Conservation (phyloP, 257 asterid species). For the Rubia yunnanensis region DNA sequence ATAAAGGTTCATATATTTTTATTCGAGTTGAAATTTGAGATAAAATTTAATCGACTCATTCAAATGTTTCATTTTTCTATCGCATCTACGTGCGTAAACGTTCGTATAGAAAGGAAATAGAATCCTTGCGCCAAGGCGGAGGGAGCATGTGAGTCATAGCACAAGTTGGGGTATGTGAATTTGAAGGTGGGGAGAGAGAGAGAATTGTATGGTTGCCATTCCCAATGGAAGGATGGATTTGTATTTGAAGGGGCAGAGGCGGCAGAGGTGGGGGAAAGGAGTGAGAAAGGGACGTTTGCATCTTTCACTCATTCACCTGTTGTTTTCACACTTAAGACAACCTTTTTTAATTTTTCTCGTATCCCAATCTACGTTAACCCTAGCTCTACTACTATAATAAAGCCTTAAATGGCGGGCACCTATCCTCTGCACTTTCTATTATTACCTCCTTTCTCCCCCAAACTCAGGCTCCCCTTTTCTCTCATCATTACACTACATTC, state of each 20-base stretch:
- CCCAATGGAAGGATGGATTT: constrained; percentile 40
- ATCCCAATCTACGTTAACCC: constrained; percentile 19
- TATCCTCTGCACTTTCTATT: constrained; percentile 45
- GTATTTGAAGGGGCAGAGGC: constrained; percentile 30
- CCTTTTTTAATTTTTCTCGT: constrained; percentile 22
- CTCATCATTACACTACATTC: neutral
- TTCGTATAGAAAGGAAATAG: no score
- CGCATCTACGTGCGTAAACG: no score
- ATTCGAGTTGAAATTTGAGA: no score
- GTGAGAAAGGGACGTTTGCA: constrained; percentile 81
- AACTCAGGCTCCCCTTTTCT: neutral
- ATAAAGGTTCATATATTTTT: no score
- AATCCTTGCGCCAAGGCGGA: no score
- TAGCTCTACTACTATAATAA: constrained; percentile 30
- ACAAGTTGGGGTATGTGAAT: neutral
- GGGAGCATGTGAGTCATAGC: no score
- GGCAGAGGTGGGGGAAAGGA: constrained; percentile 74
- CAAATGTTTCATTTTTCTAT: no score
- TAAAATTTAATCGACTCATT: no score
- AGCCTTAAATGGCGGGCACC: constrained; percentile 89
- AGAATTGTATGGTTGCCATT: constrained; percentile 60
- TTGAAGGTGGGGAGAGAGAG: neutral
- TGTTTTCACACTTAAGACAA: constrained; percentile 63
- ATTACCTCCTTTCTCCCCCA: constrained; percentile 3
- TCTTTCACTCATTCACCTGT: constrained; percentile 87